phyloP scores from a whole-genome alignment of 176 grass and related monocot species.

The Dendrocalamus sinicus region DNA sequence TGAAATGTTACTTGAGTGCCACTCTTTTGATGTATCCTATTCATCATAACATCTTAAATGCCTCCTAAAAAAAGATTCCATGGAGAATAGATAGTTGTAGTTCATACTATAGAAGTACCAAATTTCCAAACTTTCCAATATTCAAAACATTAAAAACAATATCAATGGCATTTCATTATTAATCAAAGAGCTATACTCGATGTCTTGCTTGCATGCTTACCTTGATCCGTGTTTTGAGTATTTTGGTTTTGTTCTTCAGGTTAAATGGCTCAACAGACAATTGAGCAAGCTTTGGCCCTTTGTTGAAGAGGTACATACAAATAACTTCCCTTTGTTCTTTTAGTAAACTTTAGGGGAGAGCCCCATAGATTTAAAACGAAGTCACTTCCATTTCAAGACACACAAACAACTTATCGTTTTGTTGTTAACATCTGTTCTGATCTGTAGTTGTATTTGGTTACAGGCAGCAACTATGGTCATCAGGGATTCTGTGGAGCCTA shows the following conservation, averaged over 20 bases:
- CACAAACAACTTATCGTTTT: background rate
- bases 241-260: constrained; percentile 56
- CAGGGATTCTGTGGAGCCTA: constrained; percentile 86
- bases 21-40: background rate
- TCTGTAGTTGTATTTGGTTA: constrained; percentile 28
- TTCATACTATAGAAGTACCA: background rate
- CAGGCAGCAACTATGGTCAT: constrained; percentile 96
- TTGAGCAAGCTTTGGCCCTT: constrained; percentile 94
- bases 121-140: background rate
- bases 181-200: background rate
- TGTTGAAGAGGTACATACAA: constrained; percentile 70
- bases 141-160: background rate
- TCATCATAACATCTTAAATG: background rate
- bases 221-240: constrained; percentile 5
- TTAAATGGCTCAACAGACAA: constrained; percentile 94
- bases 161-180: background rate
- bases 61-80: background rate
- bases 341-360: background rate
- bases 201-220: constrained; percentile 2
- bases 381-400: constrained; percentile 4
- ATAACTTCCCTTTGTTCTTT: constrained; percentile 2
- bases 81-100: background rate
- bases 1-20: constrained; percentile 36
- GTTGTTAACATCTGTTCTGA: constrained; percentile 12
- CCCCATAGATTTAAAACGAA: background rate